phyloP scores from a whole-genome alignment of 1,284 basidiomycete genomes.

The Earliella scabrosa region DNA sequence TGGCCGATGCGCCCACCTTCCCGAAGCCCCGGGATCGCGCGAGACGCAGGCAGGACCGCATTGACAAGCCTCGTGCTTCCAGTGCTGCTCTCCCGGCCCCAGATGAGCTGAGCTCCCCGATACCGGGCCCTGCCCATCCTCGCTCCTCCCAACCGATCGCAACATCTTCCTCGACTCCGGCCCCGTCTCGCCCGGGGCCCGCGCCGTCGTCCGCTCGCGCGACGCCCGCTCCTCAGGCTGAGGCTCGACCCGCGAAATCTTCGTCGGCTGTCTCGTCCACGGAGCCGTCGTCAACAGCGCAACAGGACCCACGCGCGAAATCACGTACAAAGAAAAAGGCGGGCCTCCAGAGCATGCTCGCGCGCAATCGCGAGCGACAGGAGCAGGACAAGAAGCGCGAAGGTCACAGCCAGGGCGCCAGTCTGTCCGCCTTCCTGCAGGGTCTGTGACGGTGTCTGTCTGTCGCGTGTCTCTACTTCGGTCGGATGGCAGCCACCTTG shows the following conservation, averaged over 20 bases:
- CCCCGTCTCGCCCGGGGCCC: slow-evolving; percentile 15
- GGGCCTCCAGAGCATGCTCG: slow-evolving; percentile 63
- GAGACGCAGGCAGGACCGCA: slow-evolving; percentile 8
- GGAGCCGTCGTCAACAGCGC: neutral
- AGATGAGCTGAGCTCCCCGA: slow-evolving; percentile 1
- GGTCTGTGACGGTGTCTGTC: slow-evolving; percentile 19
- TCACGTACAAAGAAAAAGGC: slow-evolving; percentile 48
- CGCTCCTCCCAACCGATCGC: slow-evolving; percentile 7
- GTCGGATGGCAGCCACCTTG: neutral
- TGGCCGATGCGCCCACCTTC: slow-evolving; percentile 16
- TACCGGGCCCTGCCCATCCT: slow-evolving; percentile 10
- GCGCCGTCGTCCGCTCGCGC: neutral
- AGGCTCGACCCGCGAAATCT: neutral
- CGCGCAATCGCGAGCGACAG: slow-evolving; percentile 57
- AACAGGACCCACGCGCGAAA: slow-evolving; percentile 22
- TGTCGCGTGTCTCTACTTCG: neutral
- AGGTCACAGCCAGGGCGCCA: slow-evolving; percentile 24
- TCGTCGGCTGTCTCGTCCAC: neutral
- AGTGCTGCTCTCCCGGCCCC: slow-evolving; percentile 8
- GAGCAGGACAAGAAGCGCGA: slow-evolving; percentile 40
- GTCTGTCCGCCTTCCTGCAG: slow-evolving; percentile 59
- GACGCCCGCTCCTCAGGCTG: no score
- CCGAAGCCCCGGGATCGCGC: slow-evolving; percentile 22
- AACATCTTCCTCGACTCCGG: slow-evolving; percentile 12
- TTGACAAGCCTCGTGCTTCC: slow-evolving; percentile 7